phyloP scores from a whole-genome alignment of 345 rosid species.

The Rhizophora apiculata region DNA sequence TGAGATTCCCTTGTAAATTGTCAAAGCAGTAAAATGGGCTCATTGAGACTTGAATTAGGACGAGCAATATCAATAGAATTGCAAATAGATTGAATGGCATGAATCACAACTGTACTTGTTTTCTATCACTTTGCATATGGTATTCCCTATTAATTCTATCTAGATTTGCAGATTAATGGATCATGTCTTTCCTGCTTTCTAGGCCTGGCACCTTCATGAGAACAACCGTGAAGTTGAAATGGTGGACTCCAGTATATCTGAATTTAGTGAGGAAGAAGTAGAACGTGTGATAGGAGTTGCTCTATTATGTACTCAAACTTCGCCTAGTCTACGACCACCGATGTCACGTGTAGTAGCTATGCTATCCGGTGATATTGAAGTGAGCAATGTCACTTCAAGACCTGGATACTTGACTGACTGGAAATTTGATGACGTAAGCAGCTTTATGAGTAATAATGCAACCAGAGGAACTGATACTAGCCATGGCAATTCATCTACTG shows the following conservation, averaged over 20 bases:
- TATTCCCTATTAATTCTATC: not conserved
- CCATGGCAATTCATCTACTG: constrained; percentile 17
- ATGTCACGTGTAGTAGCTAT: constrained; percentile 68
- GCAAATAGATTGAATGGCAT: too few relatives aligned
- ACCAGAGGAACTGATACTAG: not conserved
- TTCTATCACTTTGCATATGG: too few relatives aligned
- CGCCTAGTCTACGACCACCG: constrained; percentile 52
- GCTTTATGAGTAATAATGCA: constrained; percentile 22
- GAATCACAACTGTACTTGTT: too few relatives aligned
- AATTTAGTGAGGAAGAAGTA: constrained; percentile 42
- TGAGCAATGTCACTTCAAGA: constrained; percentile 31
- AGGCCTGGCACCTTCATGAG: constrained; percentile 67
- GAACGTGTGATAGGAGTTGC: constrained; percentile 51
- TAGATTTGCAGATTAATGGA: not conserved
- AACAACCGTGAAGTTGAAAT: constrained; percentile 38
- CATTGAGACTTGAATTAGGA: too few relatives aligned
- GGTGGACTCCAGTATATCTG: constrained; percentile 34
- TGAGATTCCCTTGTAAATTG: too few relatives aligned
- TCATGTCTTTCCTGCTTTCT: not conserved
- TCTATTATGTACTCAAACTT: constrained; percentile 59
- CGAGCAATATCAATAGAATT: too few relatives aligned
- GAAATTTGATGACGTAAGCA: constrained; percentile 41
- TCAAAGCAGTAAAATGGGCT: too few relatives aligned
- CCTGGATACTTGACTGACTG: constrained; percentile 60
- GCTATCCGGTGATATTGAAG: constrained; percentile 70